phyloP scores from a whole-genome alignment of 2,329 filamentous ascomycete species.

The Trichoderma atroviride region DNA sequence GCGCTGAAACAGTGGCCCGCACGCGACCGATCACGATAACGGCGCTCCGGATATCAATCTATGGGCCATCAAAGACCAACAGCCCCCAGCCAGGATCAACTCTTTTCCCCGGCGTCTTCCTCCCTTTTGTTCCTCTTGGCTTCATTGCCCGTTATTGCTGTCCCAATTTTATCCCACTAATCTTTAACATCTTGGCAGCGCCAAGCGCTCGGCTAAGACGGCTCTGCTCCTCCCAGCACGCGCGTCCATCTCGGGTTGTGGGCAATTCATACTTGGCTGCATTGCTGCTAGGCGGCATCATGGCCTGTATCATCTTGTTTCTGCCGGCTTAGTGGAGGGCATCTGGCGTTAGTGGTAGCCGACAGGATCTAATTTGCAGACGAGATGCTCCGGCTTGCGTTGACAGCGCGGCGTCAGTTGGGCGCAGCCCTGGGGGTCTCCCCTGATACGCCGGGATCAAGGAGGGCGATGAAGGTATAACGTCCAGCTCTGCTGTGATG shows the following conservation, averaged over 20 bases:
- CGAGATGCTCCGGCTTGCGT: not conserved
- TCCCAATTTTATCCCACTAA: not conserved
- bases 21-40: not conserved
- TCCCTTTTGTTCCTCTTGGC: not conserved
- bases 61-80: not conserved
- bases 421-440: not conserved
- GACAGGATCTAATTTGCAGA: not conserved
- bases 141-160: not conserved
- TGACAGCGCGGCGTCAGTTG: not conserved
- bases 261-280: not conserved
- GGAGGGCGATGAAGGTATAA: slow-evolving; percentile 1
- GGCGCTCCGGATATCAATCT: not conserved
- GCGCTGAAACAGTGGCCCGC: not conserved
- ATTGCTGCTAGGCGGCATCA: not conserved
- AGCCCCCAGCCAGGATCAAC: not conserved
- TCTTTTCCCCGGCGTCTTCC: not conserved
- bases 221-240: slow-evolving; percentile 1
- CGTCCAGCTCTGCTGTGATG: not conserved
- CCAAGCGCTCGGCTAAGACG: slow-evolving; percentile 17
- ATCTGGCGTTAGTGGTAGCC: not conserved
- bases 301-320: not conserved
- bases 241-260: slow-evolving; percentile 1
- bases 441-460: not conserved
- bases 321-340: not conserved
- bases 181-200: not conserved